Percentiles rank a stretch among this genome's conserved stretches.
Conservation (phyloP, 1,284 basidiomycete genomes). For the Heterobasidion parviporum region DNA sequence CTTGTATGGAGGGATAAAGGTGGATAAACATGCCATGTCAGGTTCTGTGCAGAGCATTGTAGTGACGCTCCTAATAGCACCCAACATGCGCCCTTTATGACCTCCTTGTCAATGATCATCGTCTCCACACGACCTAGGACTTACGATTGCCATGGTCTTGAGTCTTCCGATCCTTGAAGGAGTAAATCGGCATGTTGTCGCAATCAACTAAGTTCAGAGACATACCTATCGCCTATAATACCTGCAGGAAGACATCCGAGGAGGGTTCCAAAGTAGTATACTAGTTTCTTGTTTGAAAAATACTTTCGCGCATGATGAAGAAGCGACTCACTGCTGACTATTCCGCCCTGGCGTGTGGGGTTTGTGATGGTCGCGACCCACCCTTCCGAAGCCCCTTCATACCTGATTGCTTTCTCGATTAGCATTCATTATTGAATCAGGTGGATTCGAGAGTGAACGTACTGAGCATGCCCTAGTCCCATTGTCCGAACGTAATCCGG, state of each 20-base stretch:
- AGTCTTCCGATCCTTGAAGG: conserved; percentile 30
- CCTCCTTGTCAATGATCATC: no score
- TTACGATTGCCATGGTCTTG: conserved; percentile 32
- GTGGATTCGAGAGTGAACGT: conserved; percentile 5
- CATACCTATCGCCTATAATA: conserved; percentile 28
- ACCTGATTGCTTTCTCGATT: conserved; percentile 16
- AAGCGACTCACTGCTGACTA: conserved; percentile 31
- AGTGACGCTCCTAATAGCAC: conserved; percentile 39
- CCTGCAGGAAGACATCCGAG: conserved; percentile 41
- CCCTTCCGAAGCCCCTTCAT: conserved; percentile 34
- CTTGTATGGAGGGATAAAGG: neutral
- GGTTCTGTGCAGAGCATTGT: conserved; percentile 41
- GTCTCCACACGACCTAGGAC: conserved; percentile 1
- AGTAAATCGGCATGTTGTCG: neutral
- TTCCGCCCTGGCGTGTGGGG: conserved; percentile 42
- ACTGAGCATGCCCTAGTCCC: conserved; percentile 32
- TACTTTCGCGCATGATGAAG: conserved; percentile 7
- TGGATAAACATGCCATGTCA: conserved; percentile 28
- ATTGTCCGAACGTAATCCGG: conserved; percentile 39
- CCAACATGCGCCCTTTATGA: conserved; percentile 28
- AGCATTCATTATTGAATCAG: conserved; percentile 4
- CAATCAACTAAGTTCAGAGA: neutral
- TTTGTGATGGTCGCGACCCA: conserved; percentile 41
- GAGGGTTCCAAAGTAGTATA: conserved; percentile 41
- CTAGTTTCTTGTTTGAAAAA: conserved; percentile 9